A percentile compares a stretch with the other conserved stretches of the same genome.
Evolutionary conservation across 2,329 filamentous ascomycete genomes (phyloP).

Genomic region (Trichocomaceae sp.): DNA sequence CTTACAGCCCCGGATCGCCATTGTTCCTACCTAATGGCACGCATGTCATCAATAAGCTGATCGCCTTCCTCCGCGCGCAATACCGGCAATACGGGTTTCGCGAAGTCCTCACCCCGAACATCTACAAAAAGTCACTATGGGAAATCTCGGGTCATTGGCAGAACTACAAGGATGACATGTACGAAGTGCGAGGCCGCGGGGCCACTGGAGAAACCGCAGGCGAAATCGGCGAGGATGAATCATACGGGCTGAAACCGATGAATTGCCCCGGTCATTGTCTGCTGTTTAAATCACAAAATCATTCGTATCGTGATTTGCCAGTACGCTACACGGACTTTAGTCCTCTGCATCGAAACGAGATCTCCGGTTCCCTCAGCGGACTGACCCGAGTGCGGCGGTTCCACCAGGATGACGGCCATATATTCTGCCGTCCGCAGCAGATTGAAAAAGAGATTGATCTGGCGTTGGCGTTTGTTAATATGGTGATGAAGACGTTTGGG

Average conservation of each 20-base stretch:
- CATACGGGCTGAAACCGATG: slow-evolving; percentile 86
- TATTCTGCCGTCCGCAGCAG: slow-evolving; percentile 75
- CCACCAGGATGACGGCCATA: slow-evolving; percentile 86
- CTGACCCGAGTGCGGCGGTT: slow-evolving; percentile 79
- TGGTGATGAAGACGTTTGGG: slow-evolving; percentile 63
- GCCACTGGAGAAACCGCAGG: slow-evolving; percentile 38
- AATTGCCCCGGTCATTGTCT: slow-evolving; percentile 87
- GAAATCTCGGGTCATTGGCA: slow-evolving; percentile 79
- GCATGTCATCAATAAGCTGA: slow-evolving; percentile 74
- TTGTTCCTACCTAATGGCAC: slow-evolving; percentile 78
- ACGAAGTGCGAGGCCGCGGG: slow-evolving; percentile 60
- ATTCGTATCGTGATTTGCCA: slow-evolving; percentile 73
- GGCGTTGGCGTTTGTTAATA: slow-evolving; percentile 67
- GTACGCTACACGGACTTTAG: slow-evolving; percentile 83
- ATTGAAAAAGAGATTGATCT: slow-evolving; percentile 67
- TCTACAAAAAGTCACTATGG: slow-evolving; percentile 86
- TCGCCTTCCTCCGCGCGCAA: slow-evolving; percentile 73
- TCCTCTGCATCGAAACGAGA: slow-evolving; percentile 77
- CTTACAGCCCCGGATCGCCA: slow-evolving; percentile 77
- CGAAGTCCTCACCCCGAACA: slow-evolving; percentile 82
- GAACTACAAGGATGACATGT: slow-evolving; percentile 91
- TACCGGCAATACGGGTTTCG: slow-evolving; percentile 80
- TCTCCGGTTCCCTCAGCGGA: slow-evolving; percentile 72
- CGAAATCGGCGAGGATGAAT: slow-evolving; percentile 55
- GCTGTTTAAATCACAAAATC: slow-evolving; percentile 66